phyloP scores from a whole-genome alignment of 2,329 filamentous ascomycete species.

The Lachnellula occidentalis region DNA sequence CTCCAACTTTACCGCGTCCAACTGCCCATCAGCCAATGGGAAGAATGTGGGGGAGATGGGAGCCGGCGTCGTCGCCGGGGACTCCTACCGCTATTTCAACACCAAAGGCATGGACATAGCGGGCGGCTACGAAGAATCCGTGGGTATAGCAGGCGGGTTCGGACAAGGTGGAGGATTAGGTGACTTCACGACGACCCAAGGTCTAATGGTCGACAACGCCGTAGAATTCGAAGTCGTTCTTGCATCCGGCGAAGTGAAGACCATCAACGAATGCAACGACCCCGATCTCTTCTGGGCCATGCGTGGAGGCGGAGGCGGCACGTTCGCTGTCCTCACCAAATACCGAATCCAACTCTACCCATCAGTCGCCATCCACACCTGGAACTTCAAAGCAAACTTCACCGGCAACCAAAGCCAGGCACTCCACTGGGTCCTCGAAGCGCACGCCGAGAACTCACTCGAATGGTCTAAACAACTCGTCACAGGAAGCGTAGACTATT shows the following conservation, averaged over 20 bases:
- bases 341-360: conserved; percentile 4
- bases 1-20: background rate
- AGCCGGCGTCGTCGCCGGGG: background rate
- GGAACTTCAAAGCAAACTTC: background rate
- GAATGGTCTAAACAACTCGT: no score
- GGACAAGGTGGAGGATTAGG: conserved; percentile 39
- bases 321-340: conserved; percentile 37
- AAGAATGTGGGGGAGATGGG: no score
- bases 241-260: conserved; percentile 35
- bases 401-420: background rate
- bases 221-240: conserved; percentile 35
- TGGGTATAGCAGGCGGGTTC: background rate
- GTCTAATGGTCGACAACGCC: conserved; percentile 43
- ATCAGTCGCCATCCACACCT: background rate
- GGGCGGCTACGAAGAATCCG: background rate
- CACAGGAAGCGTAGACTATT: no score
- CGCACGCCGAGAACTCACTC: no score
- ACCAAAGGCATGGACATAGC: conserved; percentile 4
- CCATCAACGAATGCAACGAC: conserved; percentile 36
- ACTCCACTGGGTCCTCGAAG: background rate
- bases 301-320: conserved; percentile 34
- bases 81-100: conserved; percentile 3
- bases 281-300: conserved; percentile 46
- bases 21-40: no score
- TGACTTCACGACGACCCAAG: conserved; percentile 43